Evolutionary conservation across 2,329 filamentous ascomycete species (phyloP), one percentile per base, ranked within the genome.

Genomic region (Fusarium hostae): DNA sequence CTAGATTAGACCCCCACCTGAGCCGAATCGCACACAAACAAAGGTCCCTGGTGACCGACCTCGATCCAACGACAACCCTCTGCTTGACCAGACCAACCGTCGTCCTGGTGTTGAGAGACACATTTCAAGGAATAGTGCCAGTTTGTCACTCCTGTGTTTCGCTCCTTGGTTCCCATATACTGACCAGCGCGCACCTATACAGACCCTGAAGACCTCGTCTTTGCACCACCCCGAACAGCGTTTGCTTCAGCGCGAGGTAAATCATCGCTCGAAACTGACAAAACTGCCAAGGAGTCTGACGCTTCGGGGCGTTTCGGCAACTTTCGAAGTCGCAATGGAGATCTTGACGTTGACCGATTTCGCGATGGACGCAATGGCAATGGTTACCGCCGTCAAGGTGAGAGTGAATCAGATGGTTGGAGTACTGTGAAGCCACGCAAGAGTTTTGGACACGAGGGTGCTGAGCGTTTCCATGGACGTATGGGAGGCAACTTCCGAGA

Each of bases 131-230:
- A 90, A 86, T 76, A 84, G 82, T 78, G 82, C 85, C 63, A 89
- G 89, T 91, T 84, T 62, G 88, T 81, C 63, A 54, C 59, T 59
- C 64, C 61, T 60, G 40, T 51, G 26, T 30, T 51, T 32, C 43
- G 22, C 32, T 45, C 45, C 39, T 26, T 16, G 11, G 43, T 44
- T 50, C n/a, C 41, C 18, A 24, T 56, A 28, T 73, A 52, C 71
- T 74, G 59, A 75, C 66, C 51, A 45, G 32, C 60, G 52, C 65
- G 44, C 50, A 51, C 60, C 59, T 35, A 34, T 47, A 13, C 37
- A 92, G 90, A 89, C 79, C 84, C 88, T 76, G 95, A 97, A 76
- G 94, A 97, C 71, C 92, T 97, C 63, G 88, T 96, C 64, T 91
- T 97, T 63, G 94, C 93, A 18, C 94, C 94, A 24, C 93, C 94